phyloP scores from a whole-genome alignment of 345 rosid genomes.

The Theobroma cacao region DNA sequence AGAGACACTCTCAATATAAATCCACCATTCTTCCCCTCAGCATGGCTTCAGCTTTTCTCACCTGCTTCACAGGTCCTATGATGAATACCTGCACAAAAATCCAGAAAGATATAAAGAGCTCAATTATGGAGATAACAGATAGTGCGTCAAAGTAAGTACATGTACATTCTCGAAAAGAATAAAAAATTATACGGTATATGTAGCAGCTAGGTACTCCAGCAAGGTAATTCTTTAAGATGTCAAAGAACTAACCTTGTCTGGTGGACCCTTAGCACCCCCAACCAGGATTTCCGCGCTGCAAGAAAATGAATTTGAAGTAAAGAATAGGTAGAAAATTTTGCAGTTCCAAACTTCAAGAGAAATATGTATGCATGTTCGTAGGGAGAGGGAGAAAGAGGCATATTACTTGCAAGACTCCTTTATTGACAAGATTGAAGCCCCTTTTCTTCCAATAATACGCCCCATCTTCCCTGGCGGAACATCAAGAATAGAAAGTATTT shows the following conservation, averaged over 20 bases:
- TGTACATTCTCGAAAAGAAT: background rate
- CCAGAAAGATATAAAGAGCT: background rate
- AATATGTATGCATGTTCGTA: background rate
- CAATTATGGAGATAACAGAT: background rate
- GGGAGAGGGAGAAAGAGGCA: background rate
- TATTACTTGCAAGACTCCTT: slow-evolving; percentile 84
- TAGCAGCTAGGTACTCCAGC: background rate
- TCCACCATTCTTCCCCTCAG: slow-evolving; percentile 88
- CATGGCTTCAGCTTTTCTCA: slow-evolving; percentile 93
- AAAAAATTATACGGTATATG: too few relatives aligned
- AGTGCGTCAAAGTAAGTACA: background rate
- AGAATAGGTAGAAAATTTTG: slow-evolving; percentile 5
- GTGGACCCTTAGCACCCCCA: slow-evolving; percentile 89
- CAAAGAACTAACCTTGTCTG: slow-evolving; percentile 70
- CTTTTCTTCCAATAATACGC: slow-evolving; percentile 80
- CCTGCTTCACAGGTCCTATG: slow-evolving; percentile 79
- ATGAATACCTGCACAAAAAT: slow-evolving; percentile 58
- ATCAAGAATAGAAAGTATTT: slow-evolving; percentile 76
- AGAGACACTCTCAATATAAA: background rate
- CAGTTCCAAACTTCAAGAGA: background rate
- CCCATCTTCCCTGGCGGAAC: slow-evolving; percentile 97
- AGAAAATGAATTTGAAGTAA: slow-evolving; percentile 11
- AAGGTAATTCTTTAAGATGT: background rate
- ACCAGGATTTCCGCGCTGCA: slow-evolving; percentile 82
- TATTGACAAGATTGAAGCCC: slow-evolving; percentile 69